A percentile compares a stretch with the other conserved stretches of the same genome.
phyloP scores from a whole-genome alignment of 768 basidiomycete species.

The Boletus sp. region DNA sequence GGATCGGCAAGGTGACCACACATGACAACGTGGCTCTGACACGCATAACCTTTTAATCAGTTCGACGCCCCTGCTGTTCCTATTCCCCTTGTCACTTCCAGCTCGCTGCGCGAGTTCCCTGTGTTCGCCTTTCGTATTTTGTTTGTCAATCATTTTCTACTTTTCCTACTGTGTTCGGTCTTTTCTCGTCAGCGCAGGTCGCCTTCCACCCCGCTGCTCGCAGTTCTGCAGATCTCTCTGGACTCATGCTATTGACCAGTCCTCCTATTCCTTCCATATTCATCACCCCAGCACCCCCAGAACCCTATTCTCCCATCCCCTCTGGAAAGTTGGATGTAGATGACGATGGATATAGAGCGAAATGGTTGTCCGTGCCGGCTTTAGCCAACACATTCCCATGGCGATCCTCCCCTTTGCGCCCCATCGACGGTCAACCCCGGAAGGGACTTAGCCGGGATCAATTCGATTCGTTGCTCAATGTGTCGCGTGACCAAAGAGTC shows the following conservation, averaged over 20 bases:
- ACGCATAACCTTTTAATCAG: neutral
- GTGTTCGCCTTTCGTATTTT: neutral
- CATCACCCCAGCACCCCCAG: conserved; percentile 65
- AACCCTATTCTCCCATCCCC: conserved; percentile 67
- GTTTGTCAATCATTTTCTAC: neutral
- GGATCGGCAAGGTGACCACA: neutral
- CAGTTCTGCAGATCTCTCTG: too few relatives aligned
- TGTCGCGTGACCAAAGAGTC: conserved; percentile 56
- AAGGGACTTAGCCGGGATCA: conserved; percentile 61
- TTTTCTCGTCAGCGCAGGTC: conserved; percentile 51
- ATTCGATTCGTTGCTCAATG: conserved; percentile 62
- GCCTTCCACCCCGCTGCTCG: conserved; percentile 24
- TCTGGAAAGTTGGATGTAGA: conserved; percentile 31
- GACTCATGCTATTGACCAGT: conserved; percentile 40
- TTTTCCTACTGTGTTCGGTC: conserved; percentile 29
- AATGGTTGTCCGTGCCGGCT: conserved; percentile 52
- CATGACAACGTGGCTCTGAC: neutral
- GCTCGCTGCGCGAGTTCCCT: conserved; percentile 17
- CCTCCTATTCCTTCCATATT: conserved; percentile 63
- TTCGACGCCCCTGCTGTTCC: too few relatives aligned
- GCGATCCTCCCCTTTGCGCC: conserved; percentile 52
- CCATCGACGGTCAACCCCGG: conserved; percentile 34
- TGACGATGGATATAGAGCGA: conserved; percentile 56
- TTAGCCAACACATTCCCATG: conserved; percentile 26
- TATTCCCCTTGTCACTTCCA: neutral